A percentile compares a stretch with the other conserved stretches of the same genome.
phyloP scores from a whole-genome alignment of 2,329 filamentous ascomycete species.

The Kalmusia sp. region DNA sequence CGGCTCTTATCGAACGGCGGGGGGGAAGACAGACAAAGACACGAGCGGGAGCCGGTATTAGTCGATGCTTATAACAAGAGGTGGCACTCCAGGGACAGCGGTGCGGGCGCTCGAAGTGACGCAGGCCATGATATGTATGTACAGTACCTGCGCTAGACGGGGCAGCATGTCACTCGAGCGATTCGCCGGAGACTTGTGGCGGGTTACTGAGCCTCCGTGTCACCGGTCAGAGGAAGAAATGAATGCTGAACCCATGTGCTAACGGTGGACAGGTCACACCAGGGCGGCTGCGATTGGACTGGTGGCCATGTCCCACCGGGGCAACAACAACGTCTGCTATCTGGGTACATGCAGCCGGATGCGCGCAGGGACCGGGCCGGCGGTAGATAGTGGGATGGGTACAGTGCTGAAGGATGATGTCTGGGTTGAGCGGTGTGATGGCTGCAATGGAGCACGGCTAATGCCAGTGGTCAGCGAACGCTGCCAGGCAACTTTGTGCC shows the following conservation, averaged over 20 bases:
- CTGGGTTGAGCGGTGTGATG: slow-evolving; percentile 8
- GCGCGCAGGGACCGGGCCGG: slow-evolving; percentile 5
- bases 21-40: background rate
- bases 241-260: background rate
- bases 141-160: background rate
- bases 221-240: background rate
- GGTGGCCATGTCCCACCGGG: background rate
- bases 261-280: background rate
- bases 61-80: background rate
- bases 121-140: slow-evolving; percentile 8
- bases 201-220: background rate
- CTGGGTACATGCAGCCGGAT: slow-evolving; percentile 5
- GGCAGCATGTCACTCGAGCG: background rate
- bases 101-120: background rate
- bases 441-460: background rate
- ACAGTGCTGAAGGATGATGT: background rate
- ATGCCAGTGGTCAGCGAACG: background rate
- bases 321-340: background rate
- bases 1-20: background rate
- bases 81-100: background rate
- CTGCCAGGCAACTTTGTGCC: background rate
- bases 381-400: background rate
- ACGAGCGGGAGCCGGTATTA: background rate
- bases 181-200: background rate
- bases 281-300: slow-evolving; percentile 3